Base-by-base conservation (phyloP, 2,329 filamentous ascomycete species). In the Diaporthe nobilis region DNA sequence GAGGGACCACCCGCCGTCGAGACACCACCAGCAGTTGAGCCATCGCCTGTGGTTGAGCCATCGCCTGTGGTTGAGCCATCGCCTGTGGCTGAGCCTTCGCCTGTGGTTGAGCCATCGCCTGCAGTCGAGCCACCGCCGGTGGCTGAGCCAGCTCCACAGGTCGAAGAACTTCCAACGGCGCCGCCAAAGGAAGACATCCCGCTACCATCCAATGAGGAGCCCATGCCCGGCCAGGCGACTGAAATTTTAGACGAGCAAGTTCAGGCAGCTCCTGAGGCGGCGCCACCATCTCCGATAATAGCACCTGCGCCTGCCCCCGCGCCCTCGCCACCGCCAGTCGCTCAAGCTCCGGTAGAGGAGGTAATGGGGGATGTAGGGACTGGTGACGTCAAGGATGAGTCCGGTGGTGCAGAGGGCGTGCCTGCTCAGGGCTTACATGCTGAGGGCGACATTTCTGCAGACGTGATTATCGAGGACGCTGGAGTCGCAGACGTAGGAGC, bases 391-490 rank as follows among this genome's bases (percentile, higher is more conserved):
- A 70, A 70, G 49, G 34, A 15, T 15, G 65, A 55, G 34, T 39
- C n/a, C 22, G 49, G n/a, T 22, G 49, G 10, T 31, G 47, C 49
- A 6, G 49, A 55, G n/a, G n/a, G 20, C 8, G 20, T 17, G 10
- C 20, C 28, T 28, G 22, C 31, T 15, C 47, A 53, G 44, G 65
- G 31, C 31, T 34, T 17, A 25, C 20, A 10, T 28, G 22, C 31
- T 15, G 65, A 53, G 44, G 65, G 47, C 31, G 47, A 53, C 3
- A 34, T 34, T 39, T n/a, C n/a, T 76, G 20, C 76, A 71, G 47
- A 77, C 75, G 78, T 85, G 82, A 82, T 81, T 80, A 74, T 81
- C 76, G 79, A 83, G 82, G 79, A 84, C 77, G 75, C 85, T 47
- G 12, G 28, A 68, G 47, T 47, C n/a, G 65, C 28, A 39, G 47